These are phyloP conservation scores for Byssochlamys sp. DNA, from an alignment of 2,329 filamentous ascomycete species.

Conservation along the genomic window DNA sequence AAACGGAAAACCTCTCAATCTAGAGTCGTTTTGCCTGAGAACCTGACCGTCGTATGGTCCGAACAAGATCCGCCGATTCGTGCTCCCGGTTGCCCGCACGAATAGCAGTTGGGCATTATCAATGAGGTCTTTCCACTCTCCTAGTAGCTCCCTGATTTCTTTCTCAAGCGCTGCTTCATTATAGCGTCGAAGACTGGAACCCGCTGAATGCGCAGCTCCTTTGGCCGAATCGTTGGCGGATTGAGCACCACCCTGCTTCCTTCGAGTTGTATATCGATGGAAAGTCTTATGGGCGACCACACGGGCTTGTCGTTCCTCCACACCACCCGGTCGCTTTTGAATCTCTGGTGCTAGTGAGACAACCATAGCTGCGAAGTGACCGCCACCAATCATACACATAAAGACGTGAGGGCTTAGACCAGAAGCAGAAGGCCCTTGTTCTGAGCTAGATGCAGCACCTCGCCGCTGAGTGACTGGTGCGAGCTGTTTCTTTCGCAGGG, in stretches of 20 bases:
- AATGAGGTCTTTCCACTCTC: conserved; percentile 76
- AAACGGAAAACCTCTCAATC: conserved; percentile 83
- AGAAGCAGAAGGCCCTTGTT: conserved; percentile 30
- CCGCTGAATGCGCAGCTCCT: conserved; percentile 85
- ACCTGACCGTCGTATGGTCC: conserved; percentile 86
- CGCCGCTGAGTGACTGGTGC: conserved; percentile 44
- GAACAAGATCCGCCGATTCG: conserved; percentile 78
- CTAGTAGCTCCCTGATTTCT: conserved; percentile 73
- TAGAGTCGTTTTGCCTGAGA: conserved; percentile 64
- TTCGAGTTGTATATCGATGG: conserved; percentile 87
- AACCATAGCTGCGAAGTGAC: conserved; percentile 94
- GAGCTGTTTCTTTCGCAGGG: conserved; percentile 68
- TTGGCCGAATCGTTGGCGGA: conserved; percentile 91
- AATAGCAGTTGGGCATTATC: conserved; percentile 79
- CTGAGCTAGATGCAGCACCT: conserved; percentile 26
- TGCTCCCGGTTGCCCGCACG: conserved; percentile 75
- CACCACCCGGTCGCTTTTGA: conserved; percentile 57
- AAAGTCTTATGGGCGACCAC: conserved; percentile 95
- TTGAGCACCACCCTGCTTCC: conserved; percentile 93
- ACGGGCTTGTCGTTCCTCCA: conserved; percentile 73
- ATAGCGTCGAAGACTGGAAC: conserved; percentile 78
- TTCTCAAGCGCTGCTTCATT: conserved; percentile 83
- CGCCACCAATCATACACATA: conserved; percentile 95
- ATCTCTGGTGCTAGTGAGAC: conserved; percentile 76
- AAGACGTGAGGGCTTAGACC: conserved; percentile 70